Base-by-base conservation (phyloP, 768 basidiomycete genomes). In the Termitomyces eurrhizus region DNA sequence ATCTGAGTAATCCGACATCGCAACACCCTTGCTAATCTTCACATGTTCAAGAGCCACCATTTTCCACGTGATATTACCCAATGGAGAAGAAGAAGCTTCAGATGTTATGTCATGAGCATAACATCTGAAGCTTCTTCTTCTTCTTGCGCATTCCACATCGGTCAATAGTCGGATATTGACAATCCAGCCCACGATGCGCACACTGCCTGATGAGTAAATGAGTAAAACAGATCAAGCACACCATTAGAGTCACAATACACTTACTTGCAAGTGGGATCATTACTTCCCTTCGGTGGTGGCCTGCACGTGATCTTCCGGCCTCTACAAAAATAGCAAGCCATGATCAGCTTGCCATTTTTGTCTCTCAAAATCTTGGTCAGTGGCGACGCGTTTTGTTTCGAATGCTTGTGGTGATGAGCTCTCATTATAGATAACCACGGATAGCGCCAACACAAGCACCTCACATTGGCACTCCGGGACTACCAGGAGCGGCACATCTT, bases 271-370 rank as follows among this genome's bases (percentile, higher is more conserved):
- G 21, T 21, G 21, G 21, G 21, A 21, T 21, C 21, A 21, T 69
- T 71, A 52, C 72, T 76, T 3, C 72, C 74, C 0, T 70, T 69
- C 2, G 70, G 63, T 1, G 79, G 77, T 6, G 79, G 74, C 0
- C 82, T 79, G 26, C 82, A 83, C 8, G 81, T 82, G 52, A 83
- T 83, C 70, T 83, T 83, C 13, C 81, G 70, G 1, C 78, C 78
- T 7, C 81, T 70, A 54, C 81, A 82, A 64, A 83, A 82, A 1
- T 79, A 67, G 56, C 81, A 83, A 1, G 81, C 81, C 29, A 82
- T 67, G 4, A 75, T 71, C 13, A 79, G 80, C 61, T 82, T 81
- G 12, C 61, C 53, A 37, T 59, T 50, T 39, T 60, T 45, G 21
- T 54, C 48, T 37, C 60, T 21, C 13, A 52, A 21, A 18, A 32